Base-by-base conservation (phyloP, 2,329 filamentous ascomycete genomes). In the Sclerotinia glacialis region DNA sequence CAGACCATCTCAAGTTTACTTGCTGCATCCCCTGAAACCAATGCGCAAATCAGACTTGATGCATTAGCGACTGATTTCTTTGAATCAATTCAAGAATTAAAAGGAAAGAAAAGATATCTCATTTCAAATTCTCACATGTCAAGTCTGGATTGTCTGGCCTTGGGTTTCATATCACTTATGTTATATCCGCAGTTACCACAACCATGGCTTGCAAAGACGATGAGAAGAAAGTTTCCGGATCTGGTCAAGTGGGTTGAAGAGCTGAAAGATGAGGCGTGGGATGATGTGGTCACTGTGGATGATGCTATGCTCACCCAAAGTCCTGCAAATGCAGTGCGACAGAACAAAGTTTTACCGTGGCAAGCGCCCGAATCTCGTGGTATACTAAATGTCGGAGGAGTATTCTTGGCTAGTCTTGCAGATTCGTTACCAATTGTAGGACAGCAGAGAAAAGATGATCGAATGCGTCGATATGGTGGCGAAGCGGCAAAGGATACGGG, bases 101-200 rank as follows among this genome's bases (percentile, higher is more conserved):
- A 88, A 26, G 83, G 80, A 1, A 76, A 79, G 23, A 86, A 85
- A 68, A 73, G 77, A 2, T 89, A 84, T 73, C 77, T 91, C 14
- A 78, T 91, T 1, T 80, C 79, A 14, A 78, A 79, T 11, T 75
- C 79, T 0, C 73, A 79, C n/a, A 82, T 85, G 0, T 86, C 86
- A 2, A 86, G 84, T 65, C 78, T 96, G 31, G 93, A 97, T 77
- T 97, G 91, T 75, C 77, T 97, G 56, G 88, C 87, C 0, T 86
- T 92, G 73, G 95, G 89, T 14, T 96, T 96, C 76, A 80, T 98
- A 46, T 83, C 86, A 2, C 79, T 97, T 60, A 90, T 95, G 80
- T 80, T 89, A 1, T 81, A 84, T 31, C 84, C 88, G 0, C 78
- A 83, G 11, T 75, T 90, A 28, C 85, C 87, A 21, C 84, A 87